These are phyloP conservation scores for Arthroderma sp. DNA, from an alignment of 2,329 filamentous ascomycete species.

Conservation along the genomic window DNA sequence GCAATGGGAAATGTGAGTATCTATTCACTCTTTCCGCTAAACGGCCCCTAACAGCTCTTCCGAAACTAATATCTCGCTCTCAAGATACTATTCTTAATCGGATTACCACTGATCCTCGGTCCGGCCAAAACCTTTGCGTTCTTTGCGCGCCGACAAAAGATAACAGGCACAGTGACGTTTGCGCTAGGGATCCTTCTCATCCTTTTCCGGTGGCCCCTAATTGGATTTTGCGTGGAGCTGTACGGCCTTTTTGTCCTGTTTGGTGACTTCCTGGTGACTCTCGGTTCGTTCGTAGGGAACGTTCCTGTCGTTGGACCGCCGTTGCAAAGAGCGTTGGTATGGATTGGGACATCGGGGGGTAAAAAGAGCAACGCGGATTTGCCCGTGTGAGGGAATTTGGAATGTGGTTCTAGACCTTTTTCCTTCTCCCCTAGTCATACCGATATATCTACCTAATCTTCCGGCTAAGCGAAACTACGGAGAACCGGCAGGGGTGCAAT, in stretches of 20 bases:
- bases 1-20: conserved; percentile 79
- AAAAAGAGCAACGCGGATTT: conserved; percentile 28
- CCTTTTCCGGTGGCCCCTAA: conserved; percentile 75
- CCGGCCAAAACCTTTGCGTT: conserved; percentile 81
- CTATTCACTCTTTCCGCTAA: not conserved
- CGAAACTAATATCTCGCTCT: conserved; percentile 6
- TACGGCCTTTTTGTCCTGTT: conserved; percentile 92
- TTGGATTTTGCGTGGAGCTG: conserved; percentile 79
- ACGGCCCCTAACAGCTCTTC: not conserved
- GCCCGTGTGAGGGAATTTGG: conserved; percentile 7
- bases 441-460: no score
- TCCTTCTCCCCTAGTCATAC: no score
- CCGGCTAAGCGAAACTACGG: no score
- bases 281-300: conserved; percentile 73
- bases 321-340: conserved; percentile 61
- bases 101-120: conserved; percentile 90
- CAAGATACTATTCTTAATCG: conserved; percentile 93
- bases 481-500: no score
- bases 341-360: conserved; percentile 57
- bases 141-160: conserved; percentile 87
- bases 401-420: no score
- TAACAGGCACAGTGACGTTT: conserved; percentile 83
- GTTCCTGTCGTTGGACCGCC: conserved; percentile 78
- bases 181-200: conserved; percentile 72
- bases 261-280: conserved; percentile 89